Evolutionary conservation across 306 rosid genomes (phyloP), one percentile per base, ranked within the genome.

Genomic region (Rosa rugosa): DNA sequence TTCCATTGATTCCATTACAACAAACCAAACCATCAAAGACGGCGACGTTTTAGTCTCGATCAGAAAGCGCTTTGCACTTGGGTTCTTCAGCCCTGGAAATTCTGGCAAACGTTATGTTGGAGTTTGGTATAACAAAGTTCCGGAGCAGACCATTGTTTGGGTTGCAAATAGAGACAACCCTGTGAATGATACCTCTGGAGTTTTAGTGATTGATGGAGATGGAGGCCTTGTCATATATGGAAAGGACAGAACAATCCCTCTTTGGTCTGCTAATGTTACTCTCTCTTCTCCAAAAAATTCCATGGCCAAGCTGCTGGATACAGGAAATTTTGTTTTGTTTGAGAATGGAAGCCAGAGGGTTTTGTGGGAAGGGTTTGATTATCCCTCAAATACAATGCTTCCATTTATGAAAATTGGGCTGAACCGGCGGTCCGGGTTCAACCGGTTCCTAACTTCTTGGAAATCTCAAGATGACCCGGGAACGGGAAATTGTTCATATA

Each of bases 101-200:
- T 92, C 96, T 4, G 76, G 0, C 11, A 45, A 53, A 9, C 75
- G 78, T 8, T 81, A 77, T 18, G 79, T 71, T 13, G 96, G 94
- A 17, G 86, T 93, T 45, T 86, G 96, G 96, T 93, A 88, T 68
- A 3, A 77, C 71, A 77, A 51, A 42, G 64, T 77, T 22, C 65
- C 79, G 3, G 25, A 31, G 9, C 20, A 76, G 79, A 87, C 90
- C 36, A 45, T 86, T 4, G 92, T 93, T 18, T 92, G 97, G 97
- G 87, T 90, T 59, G 91, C 96, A 16, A 92, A 90, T 74, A 82
- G 88, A 75, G 85, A 89, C 75, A 50, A 0, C 53, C 91, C 90
- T 6, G 42, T 89, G 57, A 65, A 68, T 13, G 85, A 80, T 51
- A 53, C 73, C 66, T 72, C 87, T n/a, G 87, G 87, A 25, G 10